Percentiles rank a stretch among this genome's conserved stretches.
phyloP scores from a whole-genome alignment of 805 yeast genomes.

The Candida boidinii region DNA sequence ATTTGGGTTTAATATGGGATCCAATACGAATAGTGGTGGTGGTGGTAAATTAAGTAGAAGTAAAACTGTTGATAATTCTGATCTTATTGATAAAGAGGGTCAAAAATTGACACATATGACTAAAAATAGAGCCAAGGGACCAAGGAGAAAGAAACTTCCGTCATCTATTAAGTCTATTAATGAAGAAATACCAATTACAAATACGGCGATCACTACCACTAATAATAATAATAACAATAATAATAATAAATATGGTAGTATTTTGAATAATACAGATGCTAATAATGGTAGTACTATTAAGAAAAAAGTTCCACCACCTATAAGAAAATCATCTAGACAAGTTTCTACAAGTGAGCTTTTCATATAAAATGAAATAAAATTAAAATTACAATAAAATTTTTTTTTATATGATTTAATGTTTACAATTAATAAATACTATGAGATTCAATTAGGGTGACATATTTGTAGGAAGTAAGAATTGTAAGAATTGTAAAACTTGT shows the following conservation, averaged over 20 bases:
- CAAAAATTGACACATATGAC: slow-evolving; percentile 33
- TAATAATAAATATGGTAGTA: neutral
- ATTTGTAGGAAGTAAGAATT: too few species aligned
- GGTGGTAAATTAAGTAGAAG: slow-evolving; percentile 6
- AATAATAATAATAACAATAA: neutral
- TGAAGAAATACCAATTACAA: neutral
- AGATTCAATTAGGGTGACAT: too few species aligned
- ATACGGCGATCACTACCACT: neutral
- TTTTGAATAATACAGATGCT: neutral
- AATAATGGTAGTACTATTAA: slow-evolving; percentile 1
- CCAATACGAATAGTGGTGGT: neutral
- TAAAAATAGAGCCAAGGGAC: slow-evolving; percentile 42
- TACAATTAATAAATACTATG: neutral
- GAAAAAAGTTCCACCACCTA: slow-evolving; percentile 20
- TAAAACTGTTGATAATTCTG: slow-evolving; percentile 11
- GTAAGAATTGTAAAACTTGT: neutral
- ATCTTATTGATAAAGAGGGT: slow-evolving; percentile 12
- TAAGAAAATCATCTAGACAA: slow-evolving; percentile 17
- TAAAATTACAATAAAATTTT: neutral
- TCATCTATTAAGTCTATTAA: too few species aligned
- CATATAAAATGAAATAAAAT: neutral
- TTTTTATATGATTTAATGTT: neutral
- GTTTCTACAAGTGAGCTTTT: slow-evolving; percentile 2
- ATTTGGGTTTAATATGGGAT: slow-evolving; percentile 1
- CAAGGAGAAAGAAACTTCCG: slow-evolving; percentile 29